Evolutionary conservation across 148 eudicot genomes (phyloP).

Genomic region (Rheum nobile): DNA sequence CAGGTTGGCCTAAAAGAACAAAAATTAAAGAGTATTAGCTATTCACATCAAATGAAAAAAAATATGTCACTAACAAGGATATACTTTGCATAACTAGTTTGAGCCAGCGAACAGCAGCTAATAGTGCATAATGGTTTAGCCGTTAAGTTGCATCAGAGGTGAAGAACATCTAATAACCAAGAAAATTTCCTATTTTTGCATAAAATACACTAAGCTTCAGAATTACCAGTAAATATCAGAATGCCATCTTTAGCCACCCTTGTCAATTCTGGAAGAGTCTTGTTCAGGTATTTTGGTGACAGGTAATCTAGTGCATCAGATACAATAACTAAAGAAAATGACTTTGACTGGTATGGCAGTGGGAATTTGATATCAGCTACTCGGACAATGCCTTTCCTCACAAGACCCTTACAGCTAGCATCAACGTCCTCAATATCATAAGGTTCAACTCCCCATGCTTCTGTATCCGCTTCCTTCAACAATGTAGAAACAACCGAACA

Average conservation of each 20-base stretch:
- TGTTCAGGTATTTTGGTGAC: slow-evolving; percentile 87
- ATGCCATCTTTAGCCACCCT: slow-evolving; percentile 77
- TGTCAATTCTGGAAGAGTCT: slow-evolving; percentile 80
- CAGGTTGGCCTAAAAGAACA: slow-evolving; percentile 46
- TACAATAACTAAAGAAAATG: slow-evolving; percentile 75
- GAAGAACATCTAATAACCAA: background rate
- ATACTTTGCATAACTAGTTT: background rate
- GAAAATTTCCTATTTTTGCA: background rate
- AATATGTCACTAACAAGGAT: background rate
- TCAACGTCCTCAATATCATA: slow-evolving; percentile 82
- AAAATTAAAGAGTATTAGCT: background rate
- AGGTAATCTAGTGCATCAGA: slow-evolving; percentile 88
- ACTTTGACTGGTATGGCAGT: slow-evolving; percentile 68
- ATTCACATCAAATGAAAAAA: background rate
- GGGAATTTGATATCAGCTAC: slow-evolving; percentile 94
- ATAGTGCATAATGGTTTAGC: background rate
- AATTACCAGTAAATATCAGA: slow-evolving; percentile 71
- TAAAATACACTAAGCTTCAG: background rate
- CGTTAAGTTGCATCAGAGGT: background rate
- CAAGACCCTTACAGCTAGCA: slow-evolving; percentile 65
- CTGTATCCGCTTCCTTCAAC: slow-evolving; percentile 74
- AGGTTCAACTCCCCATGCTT: slow-evolving; percentile 98
- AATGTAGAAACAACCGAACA: slow-evolving; percentile 73
- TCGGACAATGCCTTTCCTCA: slow-evolving; percentile 80
- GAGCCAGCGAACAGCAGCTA: background rate